Evolutionary conservation across 768 basidiomycete genomes (phyloP).

Genomic region (Mycena metata): DNA sequence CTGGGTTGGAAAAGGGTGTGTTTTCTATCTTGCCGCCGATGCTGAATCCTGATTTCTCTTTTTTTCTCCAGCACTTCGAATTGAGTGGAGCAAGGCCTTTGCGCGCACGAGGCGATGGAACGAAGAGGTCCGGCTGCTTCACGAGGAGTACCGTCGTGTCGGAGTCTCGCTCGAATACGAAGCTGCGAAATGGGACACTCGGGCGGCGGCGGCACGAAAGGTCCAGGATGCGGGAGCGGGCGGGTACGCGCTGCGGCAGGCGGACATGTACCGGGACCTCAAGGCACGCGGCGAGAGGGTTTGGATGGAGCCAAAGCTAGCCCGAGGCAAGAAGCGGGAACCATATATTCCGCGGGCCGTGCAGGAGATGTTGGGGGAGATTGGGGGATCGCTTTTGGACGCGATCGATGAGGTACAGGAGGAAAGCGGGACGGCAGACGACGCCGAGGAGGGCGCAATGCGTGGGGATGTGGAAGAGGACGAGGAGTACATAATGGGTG

Average conservation of each 20-base stretch:
- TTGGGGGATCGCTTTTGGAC: background rate
- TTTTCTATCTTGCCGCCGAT: too few relatives aligned
- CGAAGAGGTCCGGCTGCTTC: constrained; percentile 27
- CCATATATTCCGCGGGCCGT: background rate
- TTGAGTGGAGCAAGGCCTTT: constrained; percentile 32
- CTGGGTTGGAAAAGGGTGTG: background rate
- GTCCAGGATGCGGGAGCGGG: background rate
- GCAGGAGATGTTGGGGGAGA: background rate
- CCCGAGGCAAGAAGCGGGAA: background rate
- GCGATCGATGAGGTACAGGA: background rate
- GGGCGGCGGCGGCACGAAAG: background rate
- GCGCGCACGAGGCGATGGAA: constrained; percentile 13
- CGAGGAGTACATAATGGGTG: constrained; percentile 1
- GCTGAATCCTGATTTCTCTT: too few relatives aligned
- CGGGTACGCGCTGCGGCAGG: constrained; percentile 5
- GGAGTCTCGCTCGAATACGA: constrained; percentile 4
- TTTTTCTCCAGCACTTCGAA: constrained; percentile 26
- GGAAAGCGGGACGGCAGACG: background rate
- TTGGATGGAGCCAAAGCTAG: background rate
- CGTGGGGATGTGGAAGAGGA: background rate
- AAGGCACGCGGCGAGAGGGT: background rate
- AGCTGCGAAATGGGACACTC: constrained; percentile 11
- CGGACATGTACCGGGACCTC: background rate
- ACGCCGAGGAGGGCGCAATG: background rate
- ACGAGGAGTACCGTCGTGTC: constrained; percentile 11